Base-by-base conservation (phyloP, 2,329 filamentous ascomycete species). In the Colletotrichum paranaense region DNA sequence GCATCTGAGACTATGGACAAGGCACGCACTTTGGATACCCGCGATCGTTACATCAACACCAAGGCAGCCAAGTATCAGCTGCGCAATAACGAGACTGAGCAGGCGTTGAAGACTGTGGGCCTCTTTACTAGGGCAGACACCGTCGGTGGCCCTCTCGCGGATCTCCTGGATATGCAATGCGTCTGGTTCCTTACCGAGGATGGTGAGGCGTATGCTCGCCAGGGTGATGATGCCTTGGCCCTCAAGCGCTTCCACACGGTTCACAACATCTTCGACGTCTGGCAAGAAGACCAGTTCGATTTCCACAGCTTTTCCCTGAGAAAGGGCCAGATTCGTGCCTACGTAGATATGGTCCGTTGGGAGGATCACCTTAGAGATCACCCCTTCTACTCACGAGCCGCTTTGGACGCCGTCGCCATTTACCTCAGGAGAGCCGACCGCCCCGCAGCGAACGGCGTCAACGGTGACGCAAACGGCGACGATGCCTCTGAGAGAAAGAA, bases 221-320 rank as follows among this genome's bases (percentile, higher is more conserved):
- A 95, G 81, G 92, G 92, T 76, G 95, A 97, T 78, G 86, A 94
- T 59, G 95, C 93, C 4, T 88, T 98, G 72, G 96, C 97, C 0
- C 87, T 99, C 66, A 99, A 99, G 87, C 92, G 97, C 62, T 96
- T 98, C 83, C 94, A 95, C 76, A 88, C 94, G 26, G 90, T 99
- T 70, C 92, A 93, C 81, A 95, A 94, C 83, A 97, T 99, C 76
- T 99, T 99, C 79, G 96, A 98, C 76, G 92, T 95, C 24, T 99
- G 97, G 97, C 93, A 97, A 80, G 97, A 99, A 81, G 97, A 99
- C 78, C 97, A 99, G 80, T 98, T 98, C 79, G 97, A 99, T 82
- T 99, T 99, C 87, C 97, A 99, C 87, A 95, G 92, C 81, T 99
- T 99, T 84, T 98, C 95, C 24, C 87, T 99, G n/a, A 89, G 97